Conservation (phyloP, 192 early-diverging fungal genomes). For the Umbelopsis isabellina region DNA sequence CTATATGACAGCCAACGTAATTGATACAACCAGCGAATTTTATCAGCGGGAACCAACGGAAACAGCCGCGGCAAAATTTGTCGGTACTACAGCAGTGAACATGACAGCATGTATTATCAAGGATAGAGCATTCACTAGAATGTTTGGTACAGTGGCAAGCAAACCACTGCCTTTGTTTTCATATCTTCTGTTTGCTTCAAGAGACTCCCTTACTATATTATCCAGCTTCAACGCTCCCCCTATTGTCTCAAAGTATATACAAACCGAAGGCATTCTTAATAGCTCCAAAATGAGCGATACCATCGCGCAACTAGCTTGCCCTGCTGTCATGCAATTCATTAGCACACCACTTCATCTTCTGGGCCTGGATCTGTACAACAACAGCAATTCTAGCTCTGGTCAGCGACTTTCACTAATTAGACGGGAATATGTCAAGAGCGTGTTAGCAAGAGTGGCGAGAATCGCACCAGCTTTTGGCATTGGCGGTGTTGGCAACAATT, state of each 20-base stretch:
- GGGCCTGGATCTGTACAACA: constrained; percentile 51
- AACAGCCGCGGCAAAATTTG: constrained; percentile 40
- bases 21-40: constrained; percentile 44
- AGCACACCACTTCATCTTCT: constrained; percentile 47
- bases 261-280: neutral
- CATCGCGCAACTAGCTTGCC: constrained; percentile 42
- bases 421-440: constrained; percentile 43
- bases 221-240: constrained; percentile 50
- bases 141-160: constrained; percentile 43
- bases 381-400: neutral
- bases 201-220: constrained; percentile 47
- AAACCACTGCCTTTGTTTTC: constrained; percentile 33
- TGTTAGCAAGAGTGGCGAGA: constrained; percentile 44
- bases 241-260: constrained; percentile 14
- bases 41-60: constrained; percentile 9
- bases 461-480: constrained; percentile 53
- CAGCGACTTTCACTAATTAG: constrained; percentile 30
- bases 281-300: constrained; percentile 5
- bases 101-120: constrained; percentile 49
- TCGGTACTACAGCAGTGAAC: constrained; percentile 43
- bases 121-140: constrained; percentile 49
- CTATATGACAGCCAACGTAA: constrained; percentile 43
- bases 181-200: constrained; percentile 44
- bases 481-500: constrained; percentile 46
- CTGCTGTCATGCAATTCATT: constrained; percentile 43